These are phyloP conservation scores for Wickerhamia fluorescens DNA, from an alignment of 805 yeast species.

Conservation along the genomic window DNA sequence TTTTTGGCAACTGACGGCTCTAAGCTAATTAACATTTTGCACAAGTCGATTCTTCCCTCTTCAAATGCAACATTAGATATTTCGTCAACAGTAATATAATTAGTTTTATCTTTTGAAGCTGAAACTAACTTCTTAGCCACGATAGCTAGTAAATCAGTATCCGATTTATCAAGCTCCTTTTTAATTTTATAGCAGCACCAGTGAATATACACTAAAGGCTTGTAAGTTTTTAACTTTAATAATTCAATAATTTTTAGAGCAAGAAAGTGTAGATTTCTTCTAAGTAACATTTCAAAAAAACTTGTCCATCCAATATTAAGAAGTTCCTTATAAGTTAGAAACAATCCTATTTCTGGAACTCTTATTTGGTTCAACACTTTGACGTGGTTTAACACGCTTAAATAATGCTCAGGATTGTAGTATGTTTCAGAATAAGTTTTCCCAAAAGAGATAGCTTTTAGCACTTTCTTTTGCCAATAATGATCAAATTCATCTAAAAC, in stretches of 20 bases:
- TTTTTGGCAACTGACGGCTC: slow-evolving; percentile 62
- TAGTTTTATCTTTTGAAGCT: slow-evolving; percentile 11
- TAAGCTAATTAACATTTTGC: slow-evolving; percentile 57
- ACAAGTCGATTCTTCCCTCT: slow-evolving; percentile 72
- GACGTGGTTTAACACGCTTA: slow-evolving; percentile 52
- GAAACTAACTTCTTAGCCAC: slow-evolving; percentile 42
- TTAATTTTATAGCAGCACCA: slow-evolving; percentile 79
- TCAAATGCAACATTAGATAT: slow-evolving; percentile 63
- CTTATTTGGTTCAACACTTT: slow-evolving; percentile 68
- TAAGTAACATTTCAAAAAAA: slow-evolving; percentile 50
- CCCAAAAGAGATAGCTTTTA: slow-evolving; percentile 83
- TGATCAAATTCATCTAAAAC: slow-evolving; percentile 74
- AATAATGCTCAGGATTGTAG: slow-evolving; percentile 52
- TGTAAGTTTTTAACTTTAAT: slow-evolving; percentile 33
- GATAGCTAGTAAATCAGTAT: slow-evolving; percentile 46
- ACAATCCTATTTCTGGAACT: slow-evolving; percentile 57
- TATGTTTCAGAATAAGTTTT: slow-evolving; percentile 51
- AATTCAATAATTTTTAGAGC: slow-evolving; percentile 56
- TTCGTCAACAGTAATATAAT: slow-evolving; percentile 43
- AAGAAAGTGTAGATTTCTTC: slow-evolving; percentile 52
- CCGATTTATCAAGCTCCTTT: slow-evolving; percentile 46
- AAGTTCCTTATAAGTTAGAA: slow-evolving; percentile 55
- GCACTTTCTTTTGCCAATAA: slow-evolving; percentile 68
- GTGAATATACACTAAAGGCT: slow-evolving; percentile 46
- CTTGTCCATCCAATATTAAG: slow-evolving; percentile 44